phyloP scores from a whole-genome alignment of 2,329 filamentous ascomycete genomes.

The Thielaviopsis euricoi region DNA sequence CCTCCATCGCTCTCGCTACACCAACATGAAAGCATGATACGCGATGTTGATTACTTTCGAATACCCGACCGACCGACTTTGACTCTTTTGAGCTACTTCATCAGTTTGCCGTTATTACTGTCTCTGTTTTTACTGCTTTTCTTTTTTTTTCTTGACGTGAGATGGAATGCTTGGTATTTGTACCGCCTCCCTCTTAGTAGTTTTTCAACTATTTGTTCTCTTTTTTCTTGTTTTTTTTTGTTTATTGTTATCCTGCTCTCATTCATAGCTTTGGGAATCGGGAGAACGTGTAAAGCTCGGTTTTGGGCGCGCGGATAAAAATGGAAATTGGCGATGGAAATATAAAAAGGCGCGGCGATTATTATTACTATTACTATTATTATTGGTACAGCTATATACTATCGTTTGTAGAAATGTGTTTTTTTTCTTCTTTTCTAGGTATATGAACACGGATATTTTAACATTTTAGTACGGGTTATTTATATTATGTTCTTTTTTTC shows the following conservation, averaged over 20 bases:
- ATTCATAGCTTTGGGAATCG: not conserved
- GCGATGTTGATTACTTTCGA: not conserved
- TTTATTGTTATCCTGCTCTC: not conserved
- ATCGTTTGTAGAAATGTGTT: not conserved
- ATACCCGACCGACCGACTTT: not conserved
- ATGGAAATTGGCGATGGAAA: conserved; percentile 5
- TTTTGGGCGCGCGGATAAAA: not conserved
- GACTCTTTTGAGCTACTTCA: not conserved
- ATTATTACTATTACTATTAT: not conserved
- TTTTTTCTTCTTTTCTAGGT: not conserved
- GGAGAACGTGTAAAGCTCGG: not conserved
- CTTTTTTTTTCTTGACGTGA: not conserved
- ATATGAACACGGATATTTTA: not conserved
- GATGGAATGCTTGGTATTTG: not conserved
- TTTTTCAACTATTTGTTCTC: not conserved
- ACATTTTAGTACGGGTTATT: no score
- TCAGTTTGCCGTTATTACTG: not conserved
- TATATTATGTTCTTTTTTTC: not conserved
- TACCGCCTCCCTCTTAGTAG: not conserved
- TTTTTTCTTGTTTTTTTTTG: not conserved
- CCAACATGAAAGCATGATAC: not conserved
- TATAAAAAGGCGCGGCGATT: conserved; percentile 1
- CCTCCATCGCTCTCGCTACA: not conserved
- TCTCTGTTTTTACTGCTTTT: not conserved
- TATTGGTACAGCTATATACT: no score